Base-by-base conservation (phyloP, 169 alveolate species). In the Plasmodium chabaudi region DNA sequence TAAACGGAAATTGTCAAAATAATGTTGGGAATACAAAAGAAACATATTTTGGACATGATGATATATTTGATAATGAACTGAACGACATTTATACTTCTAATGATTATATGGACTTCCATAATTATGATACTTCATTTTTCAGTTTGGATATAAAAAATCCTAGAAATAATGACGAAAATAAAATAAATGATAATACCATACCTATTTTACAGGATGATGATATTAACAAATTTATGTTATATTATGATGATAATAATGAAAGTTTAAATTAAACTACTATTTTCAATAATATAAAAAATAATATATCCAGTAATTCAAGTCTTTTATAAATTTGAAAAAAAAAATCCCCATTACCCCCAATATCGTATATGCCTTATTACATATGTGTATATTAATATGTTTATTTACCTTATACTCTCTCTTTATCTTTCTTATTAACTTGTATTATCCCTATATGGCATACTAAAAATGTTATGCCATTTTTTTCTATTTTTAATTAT, bases 11-110 rank as follows among this genome's bases (percentile, higher is more conserved):
- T 34, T 34, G 42, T 34, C 42, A 34, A 34, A 34, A 34, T 34
- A 34, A 3, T 34, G 42, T 34, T 34, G 68, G 27, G 19, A 7
- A 21, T 25, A 12, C 19, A 63, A 64, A 57, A n/a, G 46, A 56
- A 57, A 34, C 44, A 4, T 23, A 57, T 39, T 27, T 46, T 1
- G 57, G 27, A 15, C 12, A 57, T 47, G 23, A 72, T 42, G 61
- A 72, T 15, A 60, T 7, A 42, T 19, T 72, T 42, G 72, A 72
- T 23, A 70, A n/a, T 42, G 57, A 59, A 49, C 47, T 72, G 17
- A 72, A 53, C 10, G 87, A 72, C 27, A 59, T 72, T 47, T 72
- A 72, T 53, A 51, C 60, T 47, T 71, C 23, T 49, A 64, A 47
- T 64, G 75, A 77, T 51, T 77, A 63, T n/a, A 27, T 57, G 68